phyloP scores from a whole-genome alignment of 202 grass and related monocot genomes.

The Bolboschoenoplectus hybrid region DNA sequence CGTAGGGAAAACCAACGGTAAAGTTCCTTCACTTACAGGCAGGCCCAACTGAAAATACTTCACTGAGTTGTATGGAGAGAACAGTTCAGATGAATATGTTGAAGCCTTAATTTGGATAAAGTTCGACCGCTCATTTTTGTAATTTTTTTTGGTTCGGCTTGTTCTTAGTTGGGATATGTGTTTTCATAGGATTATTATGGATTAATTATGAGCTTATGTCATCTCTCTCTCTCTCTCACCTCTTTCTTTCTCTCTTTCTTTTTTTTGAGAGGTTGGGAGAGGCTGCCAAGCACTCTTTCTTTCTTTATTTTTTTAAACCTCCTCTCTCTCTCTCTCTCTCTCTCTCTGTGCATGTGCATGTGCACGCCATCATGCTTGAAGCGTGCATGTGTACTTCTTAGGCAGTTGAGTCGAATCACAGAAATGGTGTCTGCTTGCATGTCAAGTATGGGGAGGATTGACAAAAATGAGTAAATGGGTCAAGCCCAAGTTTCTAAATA shows the following conservation, averaged over 20 bases:
- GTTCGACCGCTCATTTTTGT: neutral
- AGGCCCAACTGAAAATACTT: neutral
- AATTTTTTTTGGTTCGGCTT: neutral
- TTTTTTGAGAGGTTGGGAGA: neutral
- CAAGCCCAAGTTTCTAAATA: slow-evolving; percentile 18
- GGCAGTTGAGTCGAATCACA: neutral
- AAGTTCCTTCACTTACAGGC: slow-evolving; percentile 21
- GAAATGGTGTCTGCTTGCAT: neutral
- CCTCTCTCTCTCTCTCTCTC: neutral
- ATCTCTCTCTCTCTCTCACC: neutral
- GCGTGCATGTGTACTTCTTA: neutral
- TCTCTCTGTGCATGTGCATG: neutral
- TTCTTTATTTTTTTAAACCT: too few species aligned
- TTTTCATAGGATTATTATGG: neutral
- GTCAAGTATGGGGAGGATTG: neutral
- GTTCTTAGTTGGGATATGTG: neutral
- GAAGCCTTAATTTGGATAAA: slow-evolving; percentile 3
- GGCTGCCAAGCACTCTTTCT: too few species aligned
- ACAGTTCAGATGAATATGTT: neutral
- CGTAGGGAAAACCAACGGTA: slow-evolving; percentile 80
- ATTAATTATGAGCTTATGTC: neutral
- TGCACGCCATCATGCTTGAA: neutral
- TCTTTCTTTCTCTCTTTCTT: neutral
- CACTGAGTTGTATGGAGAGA: neutral
- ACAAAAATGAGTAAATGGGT: neutral